Percentiles rank a stretch among this genome's conserved stretches.
Conservation (phyloP, 306 rosid species). For the Pachyrhizus erosus region DNA sequence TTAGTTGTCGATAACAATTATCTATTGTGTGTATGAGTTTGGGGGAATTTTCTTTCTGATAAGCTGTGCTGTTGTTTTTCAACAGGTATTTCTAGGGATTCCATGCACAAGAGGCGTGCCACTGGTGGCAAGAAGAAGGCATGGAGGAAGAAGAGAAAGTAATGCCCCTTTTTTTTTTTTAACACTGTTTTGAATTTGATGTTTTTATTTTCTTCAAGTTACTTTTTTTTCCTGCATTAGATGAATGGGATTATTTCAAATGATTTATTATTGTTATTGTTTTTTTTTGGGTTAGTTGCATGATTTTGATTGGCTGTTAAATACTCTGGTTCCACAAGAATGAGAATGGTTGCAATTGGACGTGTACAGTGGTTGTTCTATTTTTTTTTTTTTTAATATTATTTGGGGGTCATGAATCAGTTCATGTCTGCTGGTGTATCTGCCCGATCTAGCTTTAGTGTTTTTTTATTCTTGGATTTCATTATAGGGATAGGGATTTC, state of each 20-base stretch:
- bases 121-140: slow-evolving; percentile 52
- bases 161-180: not conserved
- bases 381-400: not conserved
- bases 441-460: not conserved
- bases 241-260: too few relatives aligned
- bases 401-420: not conserved
- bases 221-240: not conserved
- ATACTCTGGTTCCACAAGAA: not conserved
- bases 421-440: not conserved
- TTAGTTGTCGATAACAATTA: not conserved
- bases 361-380: not conserved
- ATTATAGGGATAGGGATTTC: not conserved
- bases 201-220: not conserved
- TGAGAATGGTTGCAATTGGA: not conserved
- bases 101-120: slow-evolving; percentile 50
- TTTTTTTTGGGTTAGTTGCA: not conserved
- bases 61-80: not conserved
- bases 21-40: not conserved
- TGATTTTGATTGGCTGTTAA: not conserved
- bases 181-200: slow-evolving; percentile 1
- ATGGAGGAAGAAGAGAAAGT: slow-evolving; percentile 53
- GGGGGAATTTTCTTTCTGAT: not conserved
- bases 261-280: too few relatives aligned
- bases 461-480: not conserved
- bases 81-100: slow-evolving; percentile 50